Conservation (phyloP, 139 green algal genomes). For the Ulvella scutata region DNA sequence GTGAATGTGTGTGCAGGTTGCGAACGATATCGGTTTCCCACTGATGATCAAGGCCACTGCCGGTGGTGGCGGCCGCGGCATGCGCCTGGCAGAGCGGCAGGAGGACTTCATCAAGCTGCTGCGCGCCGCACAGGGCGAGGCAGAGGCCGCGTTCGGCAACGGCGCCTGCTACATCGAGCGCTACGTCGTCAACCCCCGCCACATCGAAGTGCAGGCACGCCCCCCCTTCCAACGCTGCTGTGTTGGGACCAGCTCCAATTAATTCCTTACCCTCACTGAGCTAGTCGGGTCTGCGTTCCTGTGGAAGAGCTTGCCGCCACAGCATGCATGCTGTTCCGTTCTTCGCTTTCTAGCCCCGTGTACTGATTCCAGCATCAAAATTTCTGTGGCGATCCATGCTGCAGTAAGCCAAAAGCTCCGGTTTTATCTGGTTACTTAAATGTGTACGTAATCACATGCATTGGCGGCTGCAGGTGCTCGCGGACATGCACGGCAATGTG, state of each 20-base stretch:
- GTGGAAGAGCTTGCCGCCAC: no score
- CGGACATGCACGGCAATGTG: constrained; percentile 87
- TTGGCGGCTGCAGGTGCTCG: constrained; percentile 84
- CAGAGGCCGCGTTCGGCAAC: constrained; percentile 91
- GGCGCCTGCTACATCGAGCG: constrained; percentile 87
- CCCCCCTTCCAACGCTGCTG: neutral
- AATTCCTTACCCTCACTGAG: no score
- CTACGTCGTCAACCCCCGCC: constrained; percentile 74
- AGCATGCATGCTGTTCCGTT: no score
- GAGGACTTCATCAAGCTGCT: constrained; percentile 74
- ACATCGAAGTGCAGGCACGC: constrained; percentile 91
- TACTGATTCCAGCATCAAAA: no score
- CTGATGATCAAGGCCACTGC: constrained; percentile 97
- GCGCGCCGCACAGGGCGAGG: constrained; percentile 67
- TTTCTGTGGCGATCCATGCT: no score
- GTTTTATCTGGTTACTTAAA: no score
- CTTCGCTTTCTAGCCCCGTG: no score
- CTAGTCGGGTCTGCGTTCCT: no score
- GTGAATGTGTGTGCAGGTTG: constrained; percentile 10
- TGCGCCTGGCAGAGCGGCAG: constrained; percentile 64
- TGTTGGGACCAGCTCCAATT: no score
- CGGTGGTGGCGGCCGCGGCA: constrained; percentile 69
- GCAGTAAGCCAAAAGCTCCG: no score
- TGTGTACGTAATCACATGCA: no score
- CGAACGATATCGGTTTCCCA: constrained; percentile 65